Base-by-base conservation (phyloP, 164 flowering plant species). In the Liriodendron chinense region DNA sequence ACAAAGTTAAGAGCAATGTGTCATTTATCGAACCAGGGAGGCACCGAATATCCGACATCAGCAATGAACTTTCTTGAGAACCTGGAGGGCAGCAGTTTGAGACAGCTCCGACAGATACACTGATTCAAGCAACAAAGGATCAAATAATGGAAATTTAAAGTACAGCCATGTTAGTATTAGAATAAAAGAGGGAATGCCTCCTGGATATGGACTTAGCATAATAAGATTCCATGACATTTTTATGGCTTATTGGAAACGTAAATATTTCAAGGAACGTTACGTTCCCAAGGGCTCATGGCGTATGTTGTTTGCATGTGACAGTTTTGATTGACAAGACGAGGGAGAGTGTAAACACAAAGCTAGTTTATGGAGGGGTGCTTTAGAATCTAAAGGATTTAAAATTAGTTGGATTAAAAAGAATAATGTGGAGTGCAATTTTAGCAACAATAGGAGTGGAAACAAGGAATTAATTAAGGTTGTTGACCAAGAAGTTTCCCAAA, bases 21-120 rank as follows among this genome's bases (percentile, higher is more conserved):
- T 5, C 6, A 70, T 62, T 79, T 73, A 61, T 70, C 89, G 18
- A 78, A 96, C 99, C 99, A 76, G 99, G 97, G 80, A 93, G 92
- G 78, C 97, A 90, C 7, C 95, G 91, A 65, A 96, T 87, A 79
- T 96, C 99, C 66, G 96, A 97, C 93, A 96, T 91, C 87, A 96
- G 78, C 75, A 96, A 72, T 74, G 96, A 86, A 70, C 79, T 84
- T 9, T 72, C 75, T 7, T 72, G 64, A 73, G 97, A 83, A 72
- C 71, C 76, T 56, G 91, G 82, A 14, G 93, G 98, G 79, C 84
- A 88, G 82, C 83, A 85, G 84, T 96, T 96, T 74, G 94, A 83
- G 75, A 92, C 81, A 56, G 87, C 88, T 76, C 98, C 99, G 66
- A 83, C 88, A 43, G 95, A 89, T 76, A 90, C 78, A 75, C 99